A percentile compares a stretch with the other conserved stretches of the same genome.
These are phyloP conservation scores for Eucalyptus pauciflora DNA, from an alignment of 345 rosid species.

Conservation along the genomic window DNA sequence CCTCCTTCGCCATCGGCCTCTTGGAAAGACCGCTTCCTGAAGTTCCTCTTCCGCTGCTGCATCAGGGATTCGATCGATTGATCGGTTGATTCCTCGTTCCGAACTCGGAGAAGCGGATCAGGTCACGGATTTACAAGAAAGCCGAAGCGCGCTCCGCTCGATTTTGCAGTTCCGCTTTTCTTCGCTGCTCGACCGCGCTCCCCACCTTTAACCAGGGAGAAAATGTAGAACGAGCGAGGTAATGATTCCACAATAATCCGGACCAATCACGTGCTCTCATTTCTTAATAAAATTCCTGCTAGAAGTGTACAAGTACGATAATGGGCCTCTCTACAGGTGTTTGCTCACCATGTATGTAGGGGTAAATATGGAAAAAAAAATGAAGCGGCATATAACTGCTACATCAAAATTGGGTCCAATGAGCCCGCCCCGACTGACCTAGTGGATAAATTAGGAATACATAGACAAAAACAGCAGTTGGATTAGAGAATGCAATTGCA, in stretches of 20 bases:
- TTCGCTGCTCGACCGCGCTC: not conserved
- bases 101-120: not conserved
- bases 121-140: not conserved
- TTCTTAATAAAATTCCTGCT: too few relatives aligned
- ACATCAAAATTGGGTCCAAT: too few relatives aligned
- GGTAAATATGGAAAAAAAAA: too few relatives aligned
- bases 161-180: not conserved
- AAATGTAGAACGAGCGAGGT: too few relatives aligned
- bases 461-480: not conserved
- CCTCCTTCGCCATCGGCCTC: conserved; percentile 40
- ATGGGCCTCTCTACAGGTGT: accelerated
- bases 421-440: not conserved
- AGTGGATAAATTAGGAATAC: not conserved
- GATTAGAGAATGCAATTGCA: not conserved
- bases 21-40: conserved; percentile 56
- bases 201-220: not conserved
- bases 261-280: too few relatives aligned
- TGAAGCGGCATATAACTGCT: too few relatives aligned
- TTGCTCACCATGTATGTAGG: too few relatives aligned
- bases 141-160: not conserved
- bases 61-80: not conserved
- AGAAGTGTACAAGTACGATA: too few relatives aligned
- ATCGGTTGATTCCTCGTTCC: not conserved
- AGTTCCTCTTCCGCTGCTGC: conserved; percentile 29
- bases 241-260: too few relatives aligned